phyloP scores from a whole-genome alignment of 441 rosid species.

The Jatropha multifida region DNA sequence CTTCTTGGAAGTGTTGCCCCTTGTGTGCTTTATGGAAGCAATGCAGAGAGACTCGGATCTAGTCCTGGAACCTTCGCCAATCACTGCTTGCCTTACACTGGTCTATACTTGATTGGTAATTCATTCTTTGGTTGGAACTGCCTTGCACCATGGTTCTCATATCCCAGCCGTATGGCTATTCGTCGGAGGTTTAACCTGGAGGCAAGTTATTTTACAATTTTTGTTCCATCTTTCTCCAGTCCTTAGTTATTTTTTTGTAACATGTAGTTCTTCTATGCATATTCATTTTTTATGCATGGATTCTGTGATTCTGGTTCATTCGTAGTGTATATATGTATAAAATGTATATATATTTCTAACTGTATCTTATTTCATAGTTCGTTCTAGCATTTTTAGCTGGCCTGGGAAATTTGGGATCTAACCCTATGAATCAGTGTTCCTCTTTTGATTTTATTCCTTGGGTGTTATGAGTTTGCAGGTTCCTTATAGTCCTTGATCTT shows the following conservation, averaged over 20 bases:
- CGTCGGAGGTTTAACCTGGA: slow-evolving; percentile 88
- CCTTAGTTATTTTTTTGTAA: neutral
- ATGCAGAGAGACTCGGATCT: slow-evolving; percentile 91
- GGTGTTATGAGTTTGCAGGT: neutral
- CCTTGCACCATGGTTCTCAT: slow-evolving; percentile 91
- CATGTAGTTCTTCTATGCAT: neutral
- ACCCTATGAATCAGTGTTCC: neutral
- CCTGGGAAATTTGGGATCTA: neutral
- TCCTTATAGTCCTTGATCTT: neutral
- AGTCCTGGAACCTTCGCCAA: slow-evolving; percentile 69
- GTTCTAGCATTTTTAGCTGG: neutral
- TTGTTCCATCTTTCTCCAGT: neutral
- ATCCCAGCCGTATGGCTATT: slow-evolving; percentile 70
- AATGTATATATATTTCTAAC: neutral
- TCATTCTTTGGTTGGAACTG: slow-evolving; percentile 72
- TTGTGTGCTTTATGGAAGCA: slow-evolving; percentile 86
- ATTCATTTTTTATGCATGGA: neutral
- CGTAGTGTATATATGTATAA: neutral
- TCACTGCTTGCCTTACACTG: slow-evolving; percentile 77
- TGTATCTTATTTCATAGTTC: neutral
- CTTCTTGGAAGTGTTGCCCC: slow-evolving; percentile 92
- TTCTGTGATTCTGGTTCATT: neutral
- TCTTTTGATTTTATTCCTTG: neutral
- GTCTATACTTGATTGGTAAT: slow-evolving; percentile 68
- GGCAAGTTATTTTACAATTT: slow-evolving; percentile 44